Conservation (phyloP, 441 rosid genomes). For the Flueggea neowawraea region DNA sequence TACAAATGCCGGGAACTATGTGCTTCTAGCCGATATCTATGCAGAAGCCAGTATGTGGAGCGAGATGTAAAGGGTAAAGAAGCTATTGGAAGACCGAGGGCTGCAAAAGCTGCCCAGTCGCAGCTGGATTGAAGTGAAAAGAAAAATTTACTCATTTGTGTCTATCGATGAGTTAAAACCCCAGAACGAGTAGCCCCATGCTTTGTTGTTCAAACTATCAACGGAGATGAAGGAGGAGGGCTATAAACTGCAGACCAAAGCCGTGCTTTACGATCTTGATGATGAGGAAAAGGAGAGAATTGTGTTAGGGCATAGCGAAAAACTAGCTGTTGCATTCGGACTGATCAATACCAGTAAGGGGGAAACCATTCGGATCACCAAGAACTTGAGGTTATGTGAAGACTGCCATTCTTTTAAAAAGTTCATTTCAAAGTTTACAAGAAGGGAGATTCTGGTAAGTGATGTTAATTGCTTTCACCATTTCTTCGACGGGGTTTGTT, state of each 20-base stretch:
- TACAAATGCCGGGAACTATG: slow-evolving; percentile 46
- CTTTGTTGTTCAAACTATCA: slow-evolving; percentile 54
- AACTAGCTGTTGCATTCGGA: slow-evolving; percentile 84
- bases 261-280: slow-evolving; percentile 78
- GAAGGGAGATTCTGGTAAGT: slow-evolving; percentile 70
- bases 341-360: slow-evolving; percentile 61
- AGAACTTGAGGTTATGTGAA: slow-evolving; percentile 83
- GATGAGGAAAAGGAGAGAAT: slow-evolving; percentile 71
- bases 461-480: slow-evolving; percentile 87
- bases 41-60: slow-evolving; percentile 48
- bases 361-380: slow-evolving; percentile 70
- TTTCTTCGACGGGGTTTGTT: slow-evolving; percentile 74
- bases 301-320: slow-evolving; percentile 83
- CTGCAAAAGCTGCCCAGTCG: slow-evolving; percentile 36
- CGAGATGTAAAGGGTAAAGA: slow-evolving; percentile 34
- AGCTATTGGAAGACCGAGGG: slow-evolving; percentile 33
- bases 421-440: slow-evolving; percentile 65
- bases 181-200: slow-evolving; percentile 60
- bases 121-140: slow-evolving; percentile 48
- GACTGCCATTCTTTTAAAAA: slow-evolving; percentile 85
- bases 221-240: slow-evolving; percentile 83
- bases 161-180: slow-evolving; percentile 75
- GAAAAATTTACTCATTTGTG: slow-evolving; percentile 52
- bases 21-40: slow-evolving; percentile 44
- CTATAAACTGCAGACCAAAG: slow-evolving; percentile 69